These are phyloP conservation scores for Penicillium polonicum DNA, from an alignment of 2,329 filamentous ascomycete genomes.

Conservation along the genomic window DNA sequence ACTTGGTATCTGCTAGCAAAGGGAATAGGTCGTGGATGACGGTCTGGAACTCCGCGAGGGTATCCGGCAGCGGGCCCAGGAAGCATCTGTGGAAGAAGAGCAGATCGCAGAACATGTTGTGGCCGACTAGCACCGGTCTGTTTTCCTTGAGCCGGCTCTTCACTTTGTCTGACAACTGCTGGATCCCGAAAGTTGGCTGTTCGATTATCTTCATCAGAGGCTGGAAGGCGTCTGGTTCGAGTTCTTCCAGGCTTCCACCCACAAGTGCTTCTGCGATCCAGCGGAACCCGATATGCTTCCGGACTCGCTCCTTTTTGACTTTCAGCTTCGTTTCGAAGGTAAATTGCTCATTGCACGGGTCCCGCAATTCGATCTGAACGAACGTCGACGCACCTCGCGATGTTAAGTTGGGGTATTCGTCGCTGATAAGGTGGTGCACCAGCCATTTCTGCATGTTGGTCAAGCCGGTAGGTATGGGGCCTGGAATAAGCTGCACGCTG, in stretches of 20 bases:
- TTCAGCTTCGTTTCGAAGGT: slow-evolving; percentile 31
- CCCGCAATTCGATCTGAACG: slow-evolving; percentile 42
- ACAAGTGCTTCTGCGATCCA: slow-evolving; percentile 50
- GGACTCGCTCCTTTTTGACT: slow-evolving; percentile 29
- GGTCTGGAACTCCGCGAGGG: slow-evolving; percentile 53
- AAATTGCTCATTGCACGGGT: slow-evolving; percentile 37
- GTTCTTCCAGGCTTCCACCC: slow-evolving; percentile 41
- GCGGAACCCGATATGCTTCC: slow-evolving; percentile 43
- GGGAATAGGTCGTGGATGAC: slow-evolving; percentile 57
- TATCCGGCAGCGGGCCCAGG: slow-evolving; percentile 57
- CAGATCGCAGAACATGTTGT: slow-evolving; percentile 63
- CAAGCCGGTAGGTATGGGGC: slow-evolving; percentile 35
- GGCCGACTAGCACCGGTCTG: slow-evolving; percentile 57
- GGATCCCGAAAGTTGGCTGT: slow-evolving; percentile 20
- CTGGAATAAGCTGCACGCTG: slow-evolving; percentile 15
- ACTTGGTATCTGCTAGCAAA: slow-evolving; percentile 62
- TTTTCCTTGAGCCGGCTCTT: slow-evolving; percentile 46
- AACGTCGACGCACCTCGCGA: slow-evolving; percentile 40
- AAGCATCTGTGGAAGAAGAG: slow-evolving; percentile 62
- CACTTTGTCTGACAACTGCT: slow-evolving; percentile 33
- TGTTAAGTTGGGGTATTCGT: slow-evolving; percentile 53
- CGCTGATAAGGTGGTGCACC: slow-evolving; percentile 64
- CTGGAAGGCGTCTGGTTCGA: slow-evolving; percentile 36
- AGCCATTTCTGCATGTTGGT: slow-evolving; percentile 64
- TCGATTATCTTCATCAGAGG: slow-evolving; percentile 21